Base-by-base conservation (phyloP, 495 filamentous ascomycete genomes). In the Penicillium egyptiacum region DNA sequence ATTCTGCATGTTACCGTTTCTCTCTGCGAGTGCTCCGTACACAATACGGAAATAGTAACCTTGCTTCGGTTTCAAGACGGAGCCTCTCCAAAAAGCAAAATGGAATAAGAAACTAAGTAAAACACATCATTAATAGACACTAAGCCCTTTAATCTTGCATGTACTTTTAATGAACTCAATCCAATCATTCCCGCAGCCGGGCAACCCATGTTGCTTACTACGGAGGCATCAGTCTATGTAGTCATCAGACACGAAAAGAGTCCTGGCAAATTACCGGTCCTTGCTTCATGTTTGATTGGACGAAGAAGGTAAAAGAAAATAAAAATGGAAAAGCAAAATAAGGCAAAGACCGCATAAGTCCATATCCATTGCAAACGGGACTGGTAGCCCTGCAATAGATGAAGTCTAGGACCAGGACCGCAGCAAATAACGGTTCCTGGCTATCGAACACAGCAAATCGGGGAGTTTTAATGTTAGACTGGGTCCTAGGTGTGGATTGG, bases 391-490 rank as follows among this genome's bases (percentile, higher is more conserved):
- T 66, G 57, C 49, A 52, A 50, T 17, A 55, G 5, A 63, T 66
- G 23, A 17, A 19, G 44, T 55, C 25, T 31, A 49, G 46, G 60
- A 59, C 63, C 30, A 49, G 58, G 54, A 60, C 58, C 44, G 44
- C 66, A 67, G 53, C 47, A 58, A 68, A 64, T 57, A 66, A 66
- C 63, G 66, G 63, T 60, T 62, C 58, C 58, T 64, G 58, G 53
- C 35, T 17, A 42, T 40, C 52, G 49, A 40, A 17, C 33, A 53
- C 53, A 33, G 59, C 58, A 56, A 68, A 59, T 68, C 63, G 66
- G 61, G 56, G 61, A 69, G 56, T 64, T 66, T 48, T 4, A 28
- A 20, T 26, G 11, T 30, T 11, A 22, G 17, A 42, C 33, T 45
- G 20, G 16, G 12, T 8, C 37, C 33, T 7, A 2, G 9, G 20